A percentile compares a stretch with the other conserved stretches of the same genome.
These are phyloP conservation scores for Jaltomata sinuosa DNA, from an alignment of 257 asterid genomes.

Conservation along the genomic window DNA sequence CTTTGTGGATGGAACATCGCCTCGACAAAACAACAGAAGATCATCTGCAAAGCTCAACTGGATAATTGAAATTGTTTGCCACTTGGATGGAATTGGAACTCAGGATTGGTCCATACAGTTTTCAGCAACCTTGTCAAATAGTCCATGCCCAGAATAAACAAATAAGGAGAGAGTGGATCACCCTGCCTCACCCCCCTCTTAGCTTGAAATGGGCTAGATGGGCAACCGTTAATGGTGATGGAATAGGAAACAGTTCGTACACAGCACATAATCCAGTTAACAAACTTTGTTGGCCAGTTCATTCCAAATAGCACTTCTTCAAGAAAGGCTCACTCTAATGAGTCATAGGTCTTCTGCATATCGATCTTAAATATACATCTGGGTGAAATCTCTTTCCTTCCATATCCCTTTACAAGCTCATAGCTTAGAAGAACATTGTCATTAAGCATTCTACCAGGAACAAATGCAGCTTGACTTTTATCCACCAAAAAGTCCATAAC, in stretches of 20 bases:
- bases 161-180: background rate
- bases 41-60: background rate
- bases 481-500: background rate
- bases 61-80: background rate
- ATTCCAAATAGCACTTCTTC: background rate
- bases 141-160: background rate
- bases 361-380: background rate
- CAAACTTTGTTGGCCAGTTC: background rate
- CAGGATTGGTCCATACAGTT: background rate
- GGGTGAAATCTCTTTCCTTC: background rate
- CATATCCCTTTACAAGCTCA: background rate
- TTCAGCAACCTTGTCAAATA: background rate
- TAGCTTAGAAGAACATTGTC: background rate
- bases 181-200: background rate
- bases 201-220: background rate
- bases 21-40: background rate
- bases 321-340: background rate
- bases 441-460: background rate
- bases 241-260: background rate
- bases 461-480: background rate
- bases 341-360: background rate
- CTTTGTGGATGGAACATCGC: background rate
- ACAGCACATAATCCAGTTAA: background rate
- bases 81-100: background rate
- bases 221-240: background rate